Percentiles rank a stretch among this genome's conserved stretches.
phyloP scores from a whole-genome alignment of 805 yeast genomes.

The Maudiozyma bulderi region DNA sequence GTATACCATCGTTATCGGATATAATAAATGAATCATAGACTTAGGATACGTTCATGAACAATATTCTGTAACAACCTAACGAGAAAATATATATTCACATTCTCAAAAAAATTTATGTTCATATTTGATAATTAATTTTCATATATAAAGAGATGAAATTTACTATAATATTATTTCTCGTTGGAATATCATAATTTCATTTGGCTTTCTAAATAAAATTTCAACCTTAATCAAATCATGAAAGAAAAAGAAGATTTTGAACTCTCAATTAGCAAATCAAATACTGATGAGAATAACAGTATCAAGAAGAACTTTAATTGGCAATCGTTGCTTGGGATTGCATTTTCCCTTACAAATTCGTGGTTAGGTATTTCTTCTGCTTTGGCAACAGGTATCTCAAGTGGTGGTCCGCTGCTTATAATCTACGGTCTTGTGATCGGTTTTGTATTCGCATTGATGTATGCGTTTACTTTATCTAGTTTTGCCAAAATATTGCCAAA shows the following conservation, averaged over 20 bases:
- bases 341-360: constrained; percentile 51
- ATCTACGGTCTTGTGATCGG: constrained; percentile 42
- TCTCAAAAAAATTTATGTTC: too few species aligned
- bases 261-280: not conserved
- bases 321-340: constrained; percentile 45
- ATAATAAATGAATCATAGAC: not conserved
- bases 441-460: not conserved
- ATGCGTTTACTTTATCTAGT: constrained; percentile 37
- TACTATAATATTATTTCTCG: not conserved
- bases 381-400: constrained; percentile 42
- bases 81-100: too few species aligned
- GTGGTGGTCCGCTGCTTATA: constrained; percentile 51
- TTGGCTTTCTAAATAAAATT: not conserved
- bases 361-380: constrained; percentile 56
- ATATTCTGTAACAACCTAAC: too few species aligned
- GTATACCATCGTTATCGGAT: not conserved
- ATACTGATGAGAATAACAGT: not conserved
- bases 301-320: constrained; percentile 31
- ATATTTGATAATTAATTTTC: not conserved
- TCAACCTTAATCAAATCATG: not conserved
- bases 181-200: not conserved
- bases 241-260: not conserved
- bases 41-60: too few species aligned
- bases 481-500: constrained; percentile 44
- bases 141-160: not conserved